Percentiles rank a stretch among this genome's conserved stretches.
Conservation (phyloP, 1,284 basidiomycete genomes). For the Bondarzewia mesenterica region DNA sequence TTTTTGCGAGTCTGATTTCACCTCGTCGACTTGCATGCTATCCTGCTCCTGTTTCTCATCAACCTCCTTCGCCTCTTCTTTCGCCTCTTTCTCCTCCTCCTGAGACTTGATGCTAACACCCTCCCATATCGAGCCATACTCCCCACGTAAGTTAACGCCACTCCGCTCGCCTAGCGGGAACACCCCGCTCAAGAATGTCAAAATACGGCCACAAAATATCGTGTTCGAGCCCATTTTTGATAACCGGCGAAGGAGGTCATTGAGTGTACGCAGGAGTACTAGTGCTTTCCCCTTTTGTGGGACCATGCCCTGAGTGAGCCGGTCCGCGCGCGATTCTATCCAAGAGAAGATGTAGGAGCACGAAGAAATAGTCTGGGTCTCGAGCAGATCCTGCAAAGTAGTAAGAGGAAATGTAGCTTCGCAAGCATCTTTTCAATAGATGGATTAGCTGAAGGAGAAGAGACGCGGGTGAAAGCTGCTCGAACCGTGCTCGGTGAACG, state of each 20-base stretch:
- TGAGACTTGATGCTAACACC: conserved; percentile 36
- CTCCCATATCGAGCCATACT: conserved; percentile 77
- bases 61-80: conserved; percentile 14
- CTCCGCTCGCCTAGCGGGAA: conserved; percentile 85
- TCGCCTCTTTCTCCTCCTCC: conserved; percentile 19
- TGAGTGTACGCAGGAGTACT: conserved; percentile 74
- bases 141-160: conserved; percentile 84
- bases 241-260: conserved; percentile 78
- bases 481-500: conserved; percentile 68
- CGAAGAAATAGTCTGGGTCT: conserved; percentile 73
- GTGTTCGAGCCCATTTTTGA: conserved; percentile 79
- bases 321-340: conserved; percentile 63
- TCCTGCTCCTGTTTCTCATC: conserved; percentile 19
- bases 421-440: conserved; percentile 34
- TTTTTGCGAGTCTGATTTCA: conserved; percentile 11
- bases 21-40: conserved; percentile 32
- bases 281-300: conserved; percentile 85
- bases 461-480: conserved; percentile 3
- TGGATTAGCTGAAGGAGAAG: conserved; percentile 8
- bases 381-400: conserved; percentile 69
- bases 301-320: conserved; percentile 67
- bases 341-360: conserved; percentile 81
- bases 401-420: conserved; percentile 49
- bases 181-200: conserved; percentile 78
- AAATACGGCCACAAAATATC: conserved; percentile 81